Percentiles rank a stretch among this genome's conserved stretches.
phyloP scores from a whole-genome alignment of 2,329 filamentous ascomycete genomes.

The Aspergillus niger region DNA sequence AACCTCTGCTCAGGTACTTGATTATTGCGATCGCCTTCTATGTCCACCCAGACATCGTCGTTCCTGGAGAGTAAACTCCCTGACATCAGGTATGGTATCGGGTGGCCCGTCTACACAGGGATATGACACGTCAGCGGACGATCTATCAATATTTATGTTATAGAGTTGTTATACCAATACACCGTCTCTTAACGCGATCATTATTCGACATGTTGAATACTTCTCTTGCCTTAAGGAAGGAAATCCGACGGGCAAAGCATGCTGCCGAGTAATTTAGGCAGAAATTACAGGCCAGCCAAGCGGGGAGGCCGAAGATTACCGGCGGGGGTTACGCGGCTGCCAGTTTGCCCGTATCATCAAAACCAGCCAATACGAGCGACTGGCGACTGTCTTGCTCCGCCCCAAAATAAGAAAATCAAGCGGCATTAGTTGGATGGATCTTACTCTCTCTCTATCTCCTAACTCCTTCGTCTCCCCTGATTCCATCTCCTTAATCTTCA shows the following conservation, averaged over 20 bases:
- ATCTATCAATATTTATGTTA: neutral
- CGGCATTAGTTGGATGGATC: neutral
- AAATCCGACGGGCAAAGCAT: neutral
- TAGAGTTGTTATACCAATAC: neutral
- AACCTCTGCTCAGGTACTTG: slow-evolving; percentile 16
- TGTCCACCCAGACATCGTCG: slow-evolving; percentile 17
- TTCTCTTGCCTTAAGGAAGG: neutral
- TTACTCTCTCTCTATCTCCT: neutral
- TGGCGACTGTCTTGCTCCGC: no score
- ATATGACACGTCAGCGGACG: neutral
- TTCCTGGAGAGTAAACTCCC: neutral
- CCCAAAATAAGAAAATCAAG: no score
- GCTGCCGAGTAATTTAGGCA: neutral
- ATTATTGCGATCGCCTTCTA: slow-evolving; percentile 25
- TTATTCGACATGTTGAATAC: no score
- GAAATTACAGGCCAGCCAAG: neutral
- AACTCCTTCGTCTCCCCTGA: neutral
- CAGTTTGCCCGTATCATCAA: neutral
- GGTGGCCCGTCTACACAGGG: neutral
- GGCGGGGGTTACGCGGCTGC: neutral
- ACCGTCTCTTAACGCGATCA: no score
- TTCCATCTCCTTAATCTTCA: neutral
- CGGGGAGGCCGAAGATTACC: neutral
- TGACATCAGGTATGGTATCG: neutral
- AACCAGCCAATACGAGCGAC: neutral